phyloP scores from a whole-genome alignment of 176 grass and related monocot genomes.

The Triticum turgidum region DNA sequence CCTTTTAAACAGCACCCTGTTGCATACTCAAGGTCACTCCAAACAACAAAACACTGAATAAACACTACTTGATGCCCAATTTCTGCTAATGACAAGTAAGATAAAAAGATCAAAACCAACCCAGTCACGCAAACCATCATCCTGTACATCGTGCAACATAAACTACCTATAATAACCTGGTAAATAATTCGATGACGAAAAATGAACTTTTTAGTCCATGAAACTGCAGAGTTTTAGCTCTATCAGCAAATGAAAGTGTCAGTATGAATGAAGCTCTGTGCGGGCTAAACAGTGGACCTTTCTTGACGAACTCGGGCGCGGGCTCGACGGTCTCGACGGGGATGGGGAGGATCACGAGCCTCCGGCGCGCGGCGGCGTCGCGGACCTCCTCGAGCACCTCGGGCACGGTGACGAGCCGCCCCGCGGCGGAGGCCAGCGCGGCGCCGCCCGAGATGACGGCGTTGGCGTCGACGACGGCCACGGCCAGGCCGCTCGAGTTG shows the following conservation, averaged over 20 bases:
- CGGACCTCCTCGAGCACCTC: conserved; percentile 90
- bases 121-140: too few relatives aligned
- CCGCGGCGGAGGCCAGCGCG: conserved; percentile 49
- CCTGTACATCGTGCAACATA: too few relatives aligned
- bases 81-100: too few relatives aligned
- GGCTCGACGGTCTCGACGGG: conserved; percentile 83
- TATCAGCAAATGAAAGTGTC: background rate
- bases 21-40: background rate
- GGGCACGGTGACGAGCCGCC: conserved; percentile 64
- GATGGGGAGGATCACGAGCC: conserved; percentile 48
- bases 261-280: too few relatives aligned
- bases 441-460: conserved; percentile 72
- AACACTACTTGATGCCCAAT: background rate
- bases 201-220: background rate
- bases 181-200: too few relatives aligned
- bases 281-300: conserved; percentile 1
- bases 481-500: conserved; percentile 46
- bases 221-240: background rate
- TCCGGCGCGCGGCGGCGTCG: conserved; percentile 62
- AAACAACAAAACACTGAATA: background rate
- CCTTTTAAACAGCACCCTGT: background rate
- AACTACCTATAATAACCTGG: too few relatives aligned
- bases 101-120: too few relatives aligned
- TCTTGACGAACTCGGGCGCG: conserved; percentile 72
- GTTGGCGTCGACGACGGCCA: conserved; percentile 92